Conservation (phyloP, 257 asterid species). For the Verbascum thapsus region DNA sequence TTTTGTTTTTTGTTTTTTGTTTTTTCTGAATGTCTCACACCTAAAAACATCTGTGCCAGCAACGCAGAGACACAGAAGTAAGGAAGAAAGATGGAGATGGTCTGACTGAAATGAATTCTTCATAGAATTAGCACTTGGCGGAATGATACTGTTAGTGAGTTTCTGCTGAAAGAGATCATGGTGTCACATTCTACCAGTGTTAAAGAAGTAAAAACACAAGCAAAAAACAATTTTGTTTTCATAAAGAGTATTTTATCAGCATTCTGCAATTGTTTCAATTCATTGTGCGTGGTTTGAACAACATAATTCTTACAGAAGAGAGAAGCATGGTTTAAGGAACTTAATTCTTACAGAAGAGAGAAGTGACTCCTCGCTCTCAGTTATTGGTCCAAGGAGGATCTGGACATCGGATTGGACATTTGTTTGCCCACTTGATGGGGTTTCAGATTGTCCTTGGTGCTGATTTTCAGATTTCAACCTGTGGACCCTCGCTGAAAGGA, state of each 20-base stretch:
- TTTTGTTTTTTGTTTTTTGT: background rate
- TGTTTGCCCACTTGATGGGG: slow-evolving; percentile 58
- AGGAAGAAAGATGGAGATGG: slow-evolving; percentile 7
- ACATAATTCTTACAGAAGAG: slow-evolving; percentile 76
- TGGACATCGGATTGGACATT: slow-evolving; percentile 82
- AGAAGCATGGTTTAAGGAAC: too few relatives aligned
- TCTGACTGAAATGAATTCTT: background rate
- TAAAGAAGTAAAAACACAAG: slow-evolving; percentile 20
- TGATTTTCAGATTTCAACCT: slow-evolving; percentile 60
- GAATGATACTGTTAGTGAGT: background rate
- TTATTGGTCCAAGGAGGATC: slow-evolving; percentile 69
- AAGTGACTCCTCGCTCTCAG: slow-evolving; percentile 75
- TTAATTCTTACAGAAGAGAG: slow-evolving; percentile 81
- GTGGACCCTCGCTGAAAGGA: slow-evolving; percentile 74
- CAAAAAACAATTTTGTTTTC: slow-evolving; percentile 18
- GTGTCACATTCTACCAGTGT: slow-evolving; percentile 14
- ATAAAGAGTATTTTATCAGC: slow-evolving; percentile 20
- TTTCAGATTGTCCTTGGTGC: slow-evolving; percentile 52
- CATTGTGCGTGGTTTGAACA: slow-evolving; percentile 27
- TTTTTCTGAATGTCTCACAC: too few relatives aligned
- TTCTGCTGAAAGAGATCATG: slow-evolving; percentile 12
- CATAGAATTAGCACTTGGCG: background rate
- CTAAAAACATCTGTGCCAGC: slow-evolving; percentile 1
- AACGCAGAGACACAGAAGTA: slow-evolving; percentile 1
- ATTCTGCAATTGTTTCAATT: slow-evolving; percentile 18